Evolutionary conservation across 805 yeast genomes (phyloP).

Genomic region (Schwanniomyces sp.): DNA sequence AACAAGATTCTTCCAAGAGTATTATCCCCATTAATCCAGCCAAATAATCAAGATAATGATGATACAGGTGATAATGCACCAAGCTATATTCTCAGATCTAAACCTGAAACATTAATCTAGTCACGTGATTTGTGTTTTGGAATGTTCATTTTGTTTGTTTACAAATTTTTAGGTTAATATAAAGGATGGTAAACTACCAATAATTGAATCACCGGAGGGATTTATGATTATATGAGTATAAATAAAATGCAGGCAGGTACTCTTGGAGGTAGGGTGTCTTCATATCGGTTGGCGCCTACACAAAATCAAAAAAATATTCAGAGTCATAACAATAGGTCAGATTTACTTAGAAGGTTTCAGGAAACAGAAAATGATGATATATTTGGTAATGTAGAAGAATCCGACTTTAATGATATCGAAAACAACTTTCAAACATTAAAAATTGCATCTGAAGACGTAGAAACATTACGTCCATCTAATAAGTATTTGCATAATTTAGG

Average conservation of each 20-base stretch:
- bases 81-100: slow-evolving; percentile 35
- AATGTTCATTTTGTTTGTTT: neutral
- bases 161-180: neutral
- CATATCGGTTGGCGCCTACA: slow-evolving; percentile 3
- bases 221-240: slow-evolving; percentile 6
- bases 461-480: slow-evolving; percentile 5
- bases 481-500: slow-evolving; percentile 3
- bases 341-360: slow-evolving; percentile 21
- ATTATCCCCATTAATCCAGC: slow-evolving; percentile 47
- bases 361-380: slow-evolving; percentile 18
- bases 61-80: slow-evolving; percentile 66
- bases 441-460: slow-evolving; percentile 6
- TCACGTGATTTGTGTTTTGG: slow-evolving; percentile 5
- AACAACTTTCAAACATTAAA: slow-evolving; percentile 27
- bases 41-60: slow-evolving; percentile 58
- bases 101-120: slow-evolving; percentile 14
- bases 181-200: neutral
- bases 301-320: slow-evolving; percentile 5
- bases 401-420: slow-evolving; percentile 15
- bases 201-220: neutral
- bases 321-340: slow-evolving; percentile 14
- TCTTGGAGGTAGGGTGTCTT: slow-evolving; percentile 8
- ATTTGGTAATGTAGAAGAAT: slow-evolving; percentile 23
- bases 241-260: slow-evolving; percentile 5
- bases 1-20: slow-evolving; percentile 11